Percentiles rank a stretch among this genome's conserved stretches.
Conservation (phyloP, 805 yeast species). For the Ogataea paraovalis region DNA sequence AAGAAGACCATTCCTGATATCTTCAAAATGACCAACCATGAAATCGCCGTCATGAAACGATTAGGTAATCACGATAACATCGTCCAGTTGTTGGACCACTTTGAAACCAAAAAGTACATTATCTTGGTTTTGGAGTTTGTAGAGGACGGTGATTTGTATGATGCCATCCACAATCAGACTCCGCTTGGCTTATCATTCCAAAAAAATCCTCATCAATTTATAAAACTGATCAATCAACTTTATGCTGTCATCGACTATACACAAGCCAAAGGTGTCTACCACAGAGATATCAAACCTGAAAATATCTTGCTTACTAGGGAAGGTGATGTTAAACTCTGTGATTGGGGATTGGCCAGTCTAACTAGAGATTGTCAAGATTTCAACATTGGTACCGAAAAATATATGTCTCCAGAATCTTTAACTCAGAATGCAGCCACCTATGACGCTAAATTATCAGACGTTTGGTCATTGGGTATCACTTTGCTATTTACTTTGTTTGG, state of each 20-base stretch:
- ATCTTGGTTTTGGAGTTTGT: constrained; percentile 65
- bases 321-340: constrained; percentile 60
- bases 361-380: constrained; percentile 29
- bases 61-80: constrained; percentile 49
- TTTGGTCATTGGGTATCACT: constrained; percentile 54
- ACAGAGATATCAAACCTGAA: constrained; percentile 73
- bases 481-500: constrained; percentile 48
- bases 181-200: constrained; percentile 24
- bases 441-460: constrained; percentile 46
- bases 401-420: constrained; percentile 53
- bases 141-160: constrained; percentile 64
- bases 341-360: constrained; percentile 66
- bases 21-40: constrained; percentile 48
- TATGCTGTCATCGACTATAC: constrained; percentile 48
- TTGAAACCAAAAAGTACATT: constrained; percentile 49
- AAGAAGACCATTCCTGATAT: constrained; percentile 40
- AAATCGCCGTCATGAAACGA: constrained; percentile 40
- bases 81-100: constrained; percentile 54
- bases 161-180: constrained; percentile 38
- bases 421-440: constrained; percentile 23
- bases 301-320: constrained; percentile 51
- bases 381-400: constrained; percentile 55
- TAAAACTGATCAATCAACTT: constrained; percentile 44
- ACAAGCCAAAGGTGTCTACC: constrained; percentile 58
- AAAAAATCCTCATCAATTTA: constrained; percentile 21